A percentile compares a stretch with the other conserved stretches of the same genome.
Evolutionary conservation across 2,329 filamentous ascomycete species (phyloP).

Genomic region (Epichloe sylvatica): DNA sequence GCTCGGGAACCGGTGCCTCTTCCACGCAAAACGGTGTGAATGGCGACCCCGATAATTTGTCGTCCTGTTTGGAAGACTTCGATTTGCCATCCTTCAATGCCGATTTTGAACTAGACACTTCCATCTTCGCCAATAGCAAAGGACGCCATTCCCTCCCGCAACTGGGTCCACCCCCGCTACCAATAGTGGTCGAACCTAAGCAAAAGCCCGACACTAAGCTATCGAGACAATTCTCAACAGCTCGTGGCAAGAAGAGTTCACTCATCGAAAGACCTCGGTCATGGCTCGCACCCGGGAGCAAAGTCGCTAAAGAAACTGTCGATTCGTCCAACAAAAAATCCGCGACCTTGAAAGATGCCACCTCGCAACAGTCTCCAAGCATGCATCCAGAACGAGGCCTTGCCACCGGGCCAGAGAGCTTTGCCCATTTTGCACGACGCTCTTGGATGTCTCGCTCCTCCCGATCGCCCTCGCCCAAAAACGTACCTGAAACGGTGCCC

Average conservation of each 20-base stretch:
- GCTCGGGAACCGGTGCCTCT: neutral
- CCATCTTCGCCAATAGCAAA: constrained; percentile 23
- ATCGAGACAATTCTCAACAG: constrained; percentile 8
- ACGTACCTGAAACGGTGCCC: constrained; percentile 14
- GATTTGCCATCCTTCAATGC: constrained; percentile 41
- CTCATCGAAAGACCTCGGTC: constrained; percentile 36
- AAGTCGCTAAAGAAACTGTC: constrained; percentile 19
- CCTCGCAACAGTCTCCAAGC: constrained; percentile 5
- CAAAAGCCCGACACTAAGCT: constrained; percentile 2
- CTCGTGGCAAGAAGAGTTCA: constrained; percentile 29
- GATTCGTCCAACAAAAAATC: constrained; percentile 7
- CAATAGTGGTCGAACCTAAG: neutral
- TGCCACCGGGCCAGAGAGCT: constrained; percentile 29
- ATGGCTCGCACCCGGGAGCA: constrained; percentile 35
- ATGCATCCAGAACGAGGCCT: constrained; percentile 22
- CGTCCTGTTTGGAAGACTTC: constrained; percentile 25
- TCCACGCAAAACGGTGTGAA: neutral
- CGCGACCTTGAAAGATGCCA: constrained; percentile 2
- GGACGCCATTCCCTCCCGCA: neutral
- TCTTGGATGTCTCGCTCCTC: constrained; percentile 6
- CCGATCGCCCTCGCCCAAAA: constrained; percentile 27
- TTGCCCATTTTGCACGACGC: constrained; percentile 21
- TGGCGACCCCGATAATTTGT: neutral
- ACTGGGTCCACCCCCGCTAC: constrained; percentile 6
- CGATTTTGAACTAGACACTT: constrained; percentile 33